Evolutionary conservation across 1,284 basidiomycete species (phyloP).

Genomic region (Caloboletus firmus): DNA sequence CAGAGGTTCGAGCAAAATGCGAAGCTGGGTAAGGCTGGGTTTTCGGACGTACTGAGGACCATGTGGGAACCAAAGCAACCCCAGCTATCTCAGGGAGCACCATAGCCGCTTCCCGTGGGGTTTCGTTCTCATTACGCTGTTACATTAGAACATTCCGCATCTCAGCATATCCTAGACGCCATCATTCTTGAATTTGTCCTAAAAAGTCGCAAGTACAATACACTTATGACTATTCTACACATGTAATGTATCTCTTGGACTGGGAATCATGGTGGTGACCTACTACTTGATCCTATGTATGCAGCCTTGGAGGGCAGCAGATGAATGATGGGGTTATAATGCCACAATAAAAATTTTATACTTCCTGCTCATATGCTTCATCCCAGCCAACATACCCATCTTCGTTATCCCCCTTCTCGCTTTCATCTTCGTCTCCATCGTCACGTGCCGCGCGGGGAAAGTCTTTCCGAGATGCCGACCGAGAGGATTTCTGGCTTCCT

Average conservation of each 20-base stretch:
- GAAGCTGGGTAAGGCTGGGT: slow-evolving; percentile 79
- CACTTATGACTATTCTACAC: slow-evolving; percentile 33
- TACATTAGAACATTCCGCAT: slow-evolving; percentile 5
- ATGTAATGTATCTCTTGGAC: slow-evolving; percentile 20
- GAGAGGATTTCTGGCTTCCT: slow-evolving; percentile 14
- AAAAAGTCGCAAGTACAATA: slow-evolving; percentile 27
- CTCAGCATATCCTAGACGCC: slow-evolving; percentile 22
- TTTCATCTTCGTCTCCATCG: slow-evolving; percentile 31
- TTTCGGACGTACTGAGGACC: slow-evolving; percentile 79
- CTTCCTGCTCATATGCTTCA: slow-evolving; percentile 44
- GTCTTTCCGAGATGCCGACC: slow-evolving; percentile 16
- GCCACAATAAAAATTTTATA: slow-evolving; percentile 23
- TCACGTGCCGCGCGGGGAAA: slow-evolving; percentile 13
- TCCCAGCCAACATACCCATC: slow-evolving; percentile 37
- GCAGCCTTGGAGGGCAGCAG: neutral
- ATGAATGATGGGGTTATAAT: neutral
- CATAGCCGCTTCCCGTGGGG: slow-evolving; percentile 12
- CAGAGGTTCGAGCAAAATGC: slow-evolving; percentile 89
- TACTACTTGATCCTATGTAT: neutral
- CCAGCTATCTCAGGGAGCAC: slow-evolving; percentile 28
- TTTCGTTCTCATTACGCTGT: neutral
- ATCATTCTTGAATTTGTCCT: slow-evolving; percentile 22
- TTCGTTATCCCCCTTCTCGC: slow-evolving; percentile 36
- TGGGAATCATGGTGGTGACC: neutral
- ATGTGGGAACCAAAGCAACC: slow-evolving; percentile 63